Evolutionary conservation across 2,329 filamentous ascomycete species (phyloP).

Genomic region (Exutisphaerella laricina): DNA sequence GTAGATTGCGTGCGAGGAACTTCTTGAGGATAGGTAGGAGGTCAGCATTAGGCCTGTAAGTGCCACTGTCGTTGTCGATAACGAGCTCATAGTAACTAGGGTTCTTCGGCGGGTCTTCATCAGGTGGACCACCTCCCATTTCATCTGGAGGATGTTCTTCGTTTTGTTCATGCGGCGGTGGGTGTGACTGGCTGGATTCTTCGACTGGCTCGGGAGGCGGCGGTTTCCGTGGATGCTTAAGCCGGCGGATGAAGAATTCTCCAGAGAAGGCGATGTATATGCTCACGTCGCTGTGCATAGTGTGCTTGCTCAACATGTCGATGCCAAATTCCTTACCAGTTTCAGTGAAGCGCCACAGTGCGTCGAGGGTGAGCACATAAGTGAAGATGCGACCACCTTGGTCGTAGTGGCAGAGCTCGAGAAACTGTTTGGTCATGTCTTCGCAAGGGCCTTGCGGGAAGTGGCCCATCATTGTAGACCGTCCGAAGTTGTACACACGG

Average conservation of each 20-base stretch:
- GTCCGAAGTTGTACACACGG: conserved; percentile 83
- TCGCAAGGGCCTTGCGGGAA: conserved; percentile 57
- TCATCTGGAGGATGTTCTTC: conserved; percentile 51
- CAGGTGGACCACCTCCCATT: conserved; percentile 43
- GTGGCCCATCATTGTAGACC: conserved; percentile 64
- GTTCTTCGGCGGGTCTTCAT: conserved; percentile 45
- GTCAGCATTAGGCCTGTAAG: conserved; percentile 79
- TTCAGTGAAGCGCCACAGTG: conserved; percentile 83
- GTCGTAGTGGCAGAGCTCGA: conserved; percentile 81
- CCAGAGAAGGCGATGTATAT: conserved; percentile 89
- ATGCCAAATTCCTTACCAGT: conserved; percentile 94
- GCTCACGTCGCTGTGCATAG: conserved; percentile 90
- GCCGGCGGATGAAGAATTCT: conserved; percentile 81
- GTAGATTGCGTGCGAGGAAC: conserved; percentile 68
- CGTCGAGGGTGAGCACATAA: conserved; percentile 84
- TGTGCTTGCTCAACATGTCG: conserved; percentile 88
- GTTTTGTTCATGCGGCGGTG: conserved; percentile 33
- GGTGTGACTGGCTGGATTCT: conserved; percentile 40
- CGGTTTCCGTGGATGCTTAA: conserved; percentile 46
- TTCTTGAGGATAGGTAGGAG: conserved; percentile 64
- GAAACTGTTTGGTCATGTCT: conserved; percentile 70
- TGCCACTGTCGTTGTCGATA: conserved; percentile 94
- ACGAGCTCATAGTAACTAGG: conserved; percentile 69
- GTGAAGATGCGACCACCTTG: conserved; percentile 84
- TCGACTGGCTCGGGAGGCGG: conserved; percentile 42